Base-by-base conservation (phyloP, 179 eudicot species). In the Amaranthus tricolor region DNA sequence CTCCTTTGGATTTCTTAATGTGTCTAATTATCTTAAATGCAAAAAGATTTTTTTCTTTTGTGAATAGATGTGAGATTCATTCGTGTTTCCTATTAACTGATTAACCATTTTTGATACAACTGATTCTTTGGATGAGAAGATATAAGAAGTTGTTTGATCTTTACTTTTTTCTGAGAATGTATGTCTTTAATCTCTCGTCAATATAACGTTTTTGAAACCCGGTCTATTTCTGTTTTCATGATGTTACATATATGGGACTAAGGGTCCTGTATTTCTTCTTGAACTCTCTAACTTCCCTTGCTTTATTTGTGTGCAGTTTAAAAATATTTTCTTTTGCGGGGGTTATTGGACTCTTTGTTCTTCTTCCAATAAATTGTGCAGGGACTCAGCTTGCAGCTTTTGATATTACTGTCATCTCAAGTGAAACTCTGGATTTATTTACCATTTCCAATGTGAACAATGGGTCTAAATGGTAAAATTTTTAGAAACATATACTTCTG, bases 381-480 rank as follows among this genome's bases (percentile, higher is more conserved):
- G 99, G 99, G 71, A 83, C 85, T 72, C 97, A 94, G 84, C 84
- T 94, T 59, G 76, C 76, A 52, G 66, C 75, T 10, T 78, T 90
- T 52, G 89, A 89, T 77, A 85, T 93, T 61, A 78, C 88, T 63
- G 87, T 81, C 62, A 73, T 95, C 72, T 80, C 94, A 62, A 84
- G 84, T 76, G 86, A 80, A 69, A 86, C 97, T 47, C 68, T 96
- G 88, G 98, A 91, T 69, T 72, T 86, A 70, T 96, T 96, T 84
- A 87, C 89, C 67, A 93, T 96, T 77, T 89, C 99, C 56, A 93
- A 96, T 88, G 92, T 96, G 64, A 83, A 88, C 15, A 81, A 85
- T 74, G 97, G 98, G 67, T 93, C 99, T 68, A 91, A 84, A 80
- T 83, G 92, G 99, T 96, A 75, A 82, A 59, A 65, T 31, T 44